A percentile compares a stretch with the other conserved stretches of the same genome.
Conservation (phyloP, 805 yeast species). For the Helenozyma rhizophorensis region DNA sequence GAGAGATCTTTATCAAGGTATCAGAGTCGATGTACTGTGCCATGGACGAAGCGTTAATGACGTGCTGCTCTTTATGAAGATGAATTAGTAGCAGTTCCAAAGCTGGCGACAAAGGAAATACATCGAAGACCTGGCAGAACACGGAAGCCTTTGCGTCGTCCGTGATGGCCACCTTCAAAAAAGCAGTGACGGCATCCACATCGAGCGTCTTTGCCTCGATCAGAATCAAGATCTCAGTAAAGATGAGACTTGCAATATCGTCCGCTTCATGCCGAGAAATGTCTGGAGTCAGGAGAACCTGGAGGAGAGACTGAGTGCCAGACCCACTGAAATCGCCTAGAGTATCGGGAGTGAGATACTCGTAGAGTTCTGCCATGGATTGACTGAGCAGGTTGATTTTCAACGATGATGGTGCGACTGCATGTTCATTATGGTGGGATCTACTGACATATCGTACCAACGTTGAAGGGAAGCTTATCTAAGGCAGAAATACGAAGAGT, state of each 20-base stretch:
- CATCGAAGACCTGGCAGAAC: conserved; percentile 37
- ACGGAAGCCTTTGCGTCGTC: conserved; percentile 28
- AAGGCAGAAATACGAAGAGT: too few species aligned
- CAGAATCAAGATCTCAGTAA: conserved; percentile 30
- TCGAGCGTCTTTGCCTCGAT: conserved; percentile 19
- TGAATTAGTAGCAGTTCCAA: conserved; percentile 20
- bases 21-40: conserved; percentile 28
- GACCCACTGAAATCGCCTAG: conserved; percentile 25
- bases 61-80: conserved; percentile 19
- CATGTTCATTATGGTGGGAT: too few species aligned
- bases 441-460: too few species aligned
- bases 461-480: too few species aligned
- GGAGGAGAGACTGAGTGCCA: conserved; percentile 31
- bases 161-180: conserved; percentile 25
- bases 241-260: conserved; percentile 21
- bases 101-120: conserved; percentile 27
- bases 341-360: conserved; percentile 29
- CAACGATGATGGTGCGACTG: too few species aligned
- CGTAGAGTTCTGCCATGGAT: too few species aligned
- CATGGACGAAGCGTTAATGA: conserved; percentile 29
- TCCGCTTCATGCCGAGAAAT: conserved; percentile 13
- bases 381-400: too few species aligned
- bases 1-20: conserved; percentile 20
- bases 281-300: conserved; percentile 25
- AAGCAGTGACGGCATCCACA: conserved; percentile 15